Conservation (phyloP, 2,329 filamentous ascomycete genomes). For the Laburnicola sp. region DNA sequence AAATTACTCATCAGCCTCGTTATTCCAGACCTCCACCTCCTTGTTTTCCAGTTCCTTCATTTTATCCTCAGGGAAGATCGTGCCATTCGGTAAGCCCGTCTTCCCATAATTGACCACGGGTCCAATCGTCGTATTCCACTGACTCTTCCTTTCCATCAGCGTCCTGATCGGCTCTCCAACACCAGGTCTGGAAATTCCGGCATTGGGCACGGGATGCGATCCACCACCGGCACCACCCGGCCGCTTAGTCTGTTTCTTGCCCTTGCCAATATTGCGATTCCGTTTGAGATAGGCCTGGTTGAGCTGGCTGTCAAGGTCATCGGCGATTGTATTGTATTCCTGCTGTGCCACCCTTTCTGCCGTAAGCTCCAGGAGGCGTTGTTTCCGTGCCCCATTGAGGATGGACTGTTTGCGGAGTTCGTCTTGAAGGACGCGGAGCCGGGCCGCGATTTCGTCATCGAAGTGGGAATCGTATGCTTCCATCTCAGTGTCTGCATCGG, state of each 20-base stretch:
- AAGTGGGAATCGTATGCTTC: conserved; percentile 87
- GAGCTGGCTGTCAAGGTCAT: conserved; percentile 93
- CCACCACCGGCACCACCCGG: conserved; percentile 75
- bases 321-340: conserved; percentile 94
- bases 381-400: conserved; percentile 87
- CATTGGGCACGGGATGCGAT: conserved; percentile 56
- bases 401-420: conserved; percentile 82
- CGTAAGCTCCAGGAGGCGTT: conserved; percentile 81
- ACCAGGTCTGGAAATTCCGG: conserved; percentile 50
- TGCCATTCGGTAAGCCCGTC: conserved; percentile 73
- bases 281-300: conserved; percentile 95
- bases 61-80: conserved; percentile 71
- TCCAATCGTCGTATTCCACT: conserved; percentile 85
- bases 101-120: conserved; percentile 84
- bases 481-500: conserved; percentile 66
- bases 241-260: conserved; percentile 80
- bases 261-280: conserved; percentile 90
- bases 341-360: conserved; percentile 94
- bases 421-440: conserved; percentile 80
- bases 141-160: conserved; percentile 84
- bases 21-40: conserved; percentile 79
- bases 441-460: conserved; percentile 91
- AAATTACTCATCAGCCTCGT: conserved; percentile 64
- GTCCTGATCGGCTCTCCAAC: conserved; percentile 91
- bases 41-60: conserved; percentile 74